A percentile compares a stretch with the other conserved stretches of the same genome.
Evolutionary conservation across 352 stramenopile species (phyloP).

Genomic region (Globisporangium irregulare): DNA sequence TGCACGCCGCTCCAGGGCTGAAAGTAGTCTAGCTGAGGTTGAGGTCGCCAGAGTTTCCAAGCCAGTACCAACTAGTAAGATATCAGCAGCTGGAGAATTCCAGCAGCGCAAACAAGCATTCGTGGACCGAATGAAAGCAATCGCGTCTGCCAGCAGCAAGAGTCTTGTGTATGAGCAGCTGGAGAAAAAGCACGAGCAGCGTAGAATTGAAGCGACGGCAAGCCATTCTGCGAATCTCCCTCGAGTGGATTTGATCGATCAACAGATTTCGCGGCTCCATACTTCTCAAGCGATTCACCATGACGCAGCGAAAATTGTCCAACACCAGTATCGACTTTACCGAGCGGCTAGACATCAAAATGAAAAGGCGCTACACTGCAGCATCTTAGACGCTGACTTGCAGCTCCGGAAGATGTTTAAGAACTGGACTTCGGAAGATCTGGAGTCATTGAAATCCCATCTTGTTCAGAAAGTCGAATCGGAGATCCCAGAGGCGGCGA

Average conservation of each 20-base stretch:
- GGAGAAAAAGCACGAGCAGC: slow-evolving; percentile 42
- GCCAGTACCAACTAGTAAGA: neutral
- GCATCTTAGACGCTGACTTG: slow-evolving; percentile 32
- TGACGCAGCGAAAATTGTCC: slow-evolving; percentile 38
- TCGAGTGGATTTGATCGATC: slow-evolving; percentile 21
- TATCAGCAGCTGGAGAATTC: slow-evolving; percentile 48
- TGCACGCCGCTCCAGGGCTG: neutral
- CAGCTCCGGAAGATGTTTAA: slow-evolving; percentile 37
- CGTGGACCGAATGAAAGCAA: slow-evolving; percentile 69
- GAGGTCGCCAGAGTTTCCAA: neutral
- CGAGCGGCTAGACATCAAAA: slow-evolving; percentile 19
- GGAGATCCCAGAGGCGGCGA: slow-evolving; percentile 31
- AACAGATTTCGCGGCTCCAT: slow-evolving; percentile 33
- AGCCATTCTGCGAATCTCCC: slow-evolving; percentile 2
- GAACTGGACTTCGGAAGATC: slow-evolving; percentile 38
- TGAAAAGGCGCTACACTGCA: slow-evolving; percentile 4
- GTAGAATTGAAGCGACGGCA: slow-evolving; percentile 14
- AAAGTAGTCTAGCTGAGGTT: neutral
- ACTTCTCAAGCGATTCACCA: slow-evolving; percentile 34
- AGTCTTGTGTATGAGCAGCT: slow-evolving; percentile 75
- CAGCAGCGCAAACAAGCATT: slow-evolving; percentile 70
- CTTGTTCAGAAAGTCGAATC: slow-evolving; percentile 39
- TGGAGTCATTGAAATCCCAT: slow-evolving; percentile 31
- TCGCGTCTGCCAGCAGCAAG: slow-evolving; percentile 57
- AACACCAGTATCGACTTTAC: slow-evolving; percentile 38